Conservation (phyloP, 495 filamentous ascomycete genomes). For the Daldinia bambusicola region DNA sequence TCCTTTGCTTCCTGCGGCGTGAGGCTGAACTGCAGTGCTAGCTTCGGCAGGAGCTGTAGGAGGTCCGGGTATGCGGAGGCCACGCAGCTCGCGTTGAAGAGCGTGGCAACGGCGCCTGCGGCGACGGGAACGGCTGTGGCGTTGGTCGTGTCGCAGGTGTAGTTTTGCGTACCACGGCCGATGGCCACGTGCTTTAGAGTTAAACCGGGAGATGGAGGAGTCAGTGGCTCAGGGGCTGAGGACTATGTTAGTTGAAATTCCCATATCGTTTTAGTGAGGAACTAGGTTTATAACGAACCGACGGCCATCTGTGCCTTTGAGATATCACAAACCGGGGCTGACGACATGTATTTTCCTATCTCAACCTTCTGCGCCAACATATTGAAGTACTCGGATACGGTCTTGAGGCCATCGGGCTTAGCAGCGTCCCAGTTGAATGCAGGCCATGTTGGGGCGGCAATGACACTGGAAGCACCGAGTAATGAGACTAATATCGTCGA, state of each 20-base stretch:
- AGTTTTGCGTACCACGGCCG: constrained; percentile 92
- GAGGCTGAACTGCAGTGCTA: constrained; percentile 66
- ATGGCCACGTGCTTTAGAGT: constrained; percentile 79
- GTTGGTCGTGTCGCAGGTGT: constrained; percentile 76
- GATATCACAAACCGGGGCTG: constrained; percentile 62
- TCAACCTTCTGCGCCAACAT: constrained; percentile 61
- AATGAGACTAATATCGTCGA: constrained; percentile 58
- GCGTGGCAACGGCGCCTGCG: constrained; percentile 80
- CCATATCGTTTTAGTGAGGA: neutral
- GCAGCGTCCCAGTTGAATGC: constrained; percentile 48
- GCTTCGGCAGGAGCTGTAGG: constrained; percentile 62
- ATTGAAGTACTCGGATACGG: constrained; percentile 65
- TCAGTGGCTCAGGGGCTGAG: constrained; percentile 60
- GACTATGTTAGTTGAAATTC: constrained; percentile 38
- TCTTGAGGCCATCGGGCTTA: constrained; percentile 51
- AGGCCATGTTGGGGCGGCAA: constrained; percentile 61
- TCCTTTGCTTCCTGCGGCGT: constrained; percentile 43
- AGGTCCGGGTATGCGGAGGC: constrained; percentile 73
- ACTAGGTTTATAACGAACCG: constrained; percentile 48
- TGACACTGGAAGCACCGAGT: constrained; percentile 56
- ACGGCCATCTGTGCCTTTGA: constrained; percentile 58
- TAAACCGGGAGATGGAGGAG: constrained; percentile 66
- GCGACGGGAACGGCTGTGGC: constrained; percentile 67
- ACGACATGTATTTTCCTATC: constrained; percentile 48
- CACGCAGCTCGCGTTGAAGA: constrained; percentile 89